These are phyloP conservation scores for Trichoderma hamatum DNA, from an alignment of 2,329 filamentous ascomycete species.

Conservation along the genomic window DNA sequence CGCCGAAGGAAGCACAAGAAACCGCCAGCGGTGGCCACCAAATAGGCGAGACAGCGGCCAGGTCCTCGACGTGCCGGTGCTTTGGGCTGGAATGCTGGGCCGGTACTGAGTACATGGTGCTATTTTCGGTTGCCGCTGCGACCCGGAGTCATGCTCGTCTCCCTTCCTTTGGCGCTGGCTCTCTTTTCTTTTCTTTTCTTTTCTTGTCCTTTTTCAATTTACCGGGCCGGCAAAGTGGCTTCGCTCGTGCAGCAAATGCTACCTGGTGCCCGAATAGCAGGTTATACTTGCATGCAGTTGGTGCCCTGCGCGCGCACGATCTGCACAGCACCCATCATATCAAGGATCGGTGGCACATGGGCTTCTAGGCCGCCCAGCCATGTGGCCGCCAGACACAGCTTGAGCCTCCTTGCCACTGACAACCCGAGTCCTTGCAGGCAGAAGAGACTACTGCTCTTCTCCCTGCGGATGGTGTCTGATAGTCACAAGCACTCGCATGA, in stretches of 20 bases:
- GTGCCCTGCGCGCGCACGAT: slow-evolving; percentile 19
- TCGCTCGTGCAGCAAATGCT: background rate
- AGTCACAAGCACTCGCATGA: background rate
- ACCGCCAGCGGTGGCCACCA: no score
- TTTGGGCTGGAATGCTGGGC: slow-evolving; percentile 15
- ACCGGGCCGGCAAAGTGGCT: background rate
- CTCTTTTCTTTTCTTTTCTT: no score
- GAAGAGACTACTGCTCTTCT: background rate
- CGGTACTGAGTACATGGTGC: background rate
- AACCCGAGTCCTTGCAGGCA: slow-evolving; percentile 23
- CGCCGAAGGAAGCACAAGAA: slow-evolving; percentile 16
- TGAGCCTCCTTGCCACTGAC: slow-evolving; percentile 11
- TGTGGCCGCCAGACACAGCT: slow-evolving; percentile 15
- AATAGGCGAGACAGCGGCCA: slow-evolving; percentile 19
- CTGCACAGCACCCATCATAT: slow-evolving; percentile 4
- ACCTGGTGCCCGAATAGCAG: background rate
- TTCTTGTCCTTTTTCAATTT: background rate
- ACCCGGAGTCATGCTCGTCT: background rate
- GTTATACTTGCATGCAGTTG: slow-evolving; percentile 10
- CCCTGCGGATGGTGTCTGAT: slow-evolving; percentile 15
- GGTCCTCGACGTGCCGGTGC: slow-evolving; percentile 2
- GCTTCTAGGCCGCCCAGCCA: slow-evolving; percentile 18
- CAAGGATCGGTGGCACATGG: slow-evolving; percentile 24
- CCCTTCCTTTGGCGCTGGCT: background rate
- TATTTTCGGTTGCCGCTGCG: slow-evolving; percentile 3